Percentiles rank a stretch among this genome's conserved stretches.
Conservation (phyloP, 176 grass and related monocot genomes). For the Musa beccarii region DNA sequence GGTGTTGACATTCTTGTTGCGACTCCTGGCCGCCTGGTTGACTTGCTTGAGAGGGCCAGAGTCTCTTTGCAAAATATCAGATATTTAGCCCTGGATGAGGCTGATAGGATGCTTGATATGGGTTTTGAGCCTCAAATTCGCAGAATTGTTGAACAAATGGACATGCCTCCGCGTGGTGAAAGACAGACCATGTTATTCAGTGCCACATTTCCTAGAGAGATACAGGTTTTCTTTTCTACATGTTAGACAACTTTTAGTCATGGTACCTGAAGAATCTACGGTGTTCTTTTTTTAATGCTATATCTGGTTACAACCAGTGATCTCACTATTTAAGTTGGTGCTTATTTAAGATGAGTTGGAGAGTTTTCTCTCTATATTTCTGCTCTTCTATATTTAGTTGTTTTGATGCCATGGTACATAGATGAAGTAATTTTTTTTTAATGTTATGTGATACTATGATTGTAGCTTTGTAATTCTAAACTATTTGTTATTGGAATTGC, state of each 20-base stretch:
- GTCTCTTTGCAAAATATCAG: constrained; percentile 71
- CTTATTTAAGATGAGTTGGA: neutral
- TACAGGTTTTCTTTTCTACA: constrained; percentile 38
- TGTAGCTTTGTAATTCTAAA: neutral
- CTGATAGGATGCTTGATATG: constrained; percentile 97
- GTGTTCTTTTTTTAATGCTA: too few relatives aligned
- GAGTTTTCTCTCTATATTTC: neutral
- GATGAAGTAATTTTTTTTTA: neutral
- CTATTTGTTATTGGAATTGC: too few relatives aligned
- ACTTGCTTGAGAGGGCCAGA: constrained; percentile 74
- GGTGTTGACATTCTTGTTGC: constrained; percentile 90
- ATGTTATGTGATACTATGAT: neutral
- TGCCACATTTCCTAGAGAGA: constrained; percentile 87
- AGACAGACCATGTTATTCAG: constrained; percentile 93
- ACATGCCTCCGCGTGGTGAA: constrained; percentile 65
- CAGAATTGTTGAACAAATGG: constrained; percentile 84
- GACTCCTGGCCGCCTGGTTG: constrained; percentile 82
- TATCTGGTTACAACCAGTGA: too few relatives aligned
- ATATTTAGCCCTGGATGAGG: constrained; percentile 81
- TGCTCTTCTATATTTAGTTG: neutral
- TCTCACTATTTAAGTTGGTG: too few relatives aligned
- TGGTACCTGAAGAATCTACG: too few relatives aligned
- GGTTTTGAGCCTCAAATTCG: constrained; percentile 94
- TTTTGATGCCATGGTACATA: neutral
- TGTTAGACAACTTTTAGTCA: neutral